Conservation (phyloP, 192 early-diverging fungal genomes). For the Coemansia furcata region DNA sequence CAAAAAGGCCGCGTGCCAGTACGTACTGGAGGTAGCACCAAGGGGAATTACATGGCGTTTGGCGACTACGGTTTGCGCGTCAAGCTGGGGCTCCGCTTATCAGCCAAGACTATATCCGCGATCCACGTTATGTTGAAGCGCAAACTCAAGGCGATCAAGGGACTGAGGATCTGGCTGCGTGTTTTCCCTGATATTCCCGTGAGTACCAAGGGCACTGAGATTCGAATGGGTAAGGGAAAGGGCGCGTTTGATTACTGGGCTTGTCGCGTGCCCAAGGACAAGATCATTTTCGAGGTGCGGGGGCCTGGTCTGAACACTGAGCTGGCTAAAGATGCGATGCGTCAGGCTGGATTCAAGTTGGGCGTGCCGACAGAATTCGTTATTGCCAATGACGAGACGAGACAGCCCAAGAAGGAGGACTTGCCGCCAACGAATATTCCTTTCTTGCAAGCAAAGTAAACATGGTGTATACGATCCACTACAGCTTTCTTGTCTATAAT, state of each 20-base stretch:
- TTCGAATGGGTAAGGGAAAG: conserved; percentile 98
- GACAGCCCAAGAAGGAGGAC: conserved; percentile 44
- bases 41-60: conserved; percentile 82
- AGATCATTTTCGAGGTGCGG: conserved; percentile 86
- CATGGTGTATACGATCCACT: neutral
- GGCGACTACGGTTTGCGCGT: conserved; percentile 93
- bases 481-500: neutral
- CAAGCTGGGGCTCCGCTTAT: conserved; percentile 76
- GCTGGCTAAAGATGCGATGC: conserved; percentile 47
- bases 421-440: conserved; percentile 45
- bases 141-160: conserved; percentile 87
- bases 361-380: conserved; percentile 51
- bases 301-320: conserved; percentile 77
- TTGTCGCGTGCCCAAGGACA: conserved; percentile 82
- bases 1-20: conserved; percentile 85
- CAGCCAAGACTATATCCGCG: conserved; percentile 79
- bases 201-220: conserved; percentile 85
- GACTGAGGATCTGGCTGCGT: conserved; percentile 77
- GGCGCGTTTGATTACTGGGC: conserved; percentile 92
- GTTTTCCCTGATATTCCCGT: conserved; percentile 93
- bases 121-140: conserved; percentile 70
- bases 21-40: conserved; percentile 78
- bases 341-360: conserved; percentile 48
- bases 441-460: conserved; percentile 48
- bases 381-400: conserved; percentile 27